Percentiles rank a stretch among this genome's conserved stretches.
These are phyloP conservation scores for Pyrenula aspistea DNA, from an alignment of 495 filamentous ascomycete genomes.

Conservation along the genomic window DNA sequence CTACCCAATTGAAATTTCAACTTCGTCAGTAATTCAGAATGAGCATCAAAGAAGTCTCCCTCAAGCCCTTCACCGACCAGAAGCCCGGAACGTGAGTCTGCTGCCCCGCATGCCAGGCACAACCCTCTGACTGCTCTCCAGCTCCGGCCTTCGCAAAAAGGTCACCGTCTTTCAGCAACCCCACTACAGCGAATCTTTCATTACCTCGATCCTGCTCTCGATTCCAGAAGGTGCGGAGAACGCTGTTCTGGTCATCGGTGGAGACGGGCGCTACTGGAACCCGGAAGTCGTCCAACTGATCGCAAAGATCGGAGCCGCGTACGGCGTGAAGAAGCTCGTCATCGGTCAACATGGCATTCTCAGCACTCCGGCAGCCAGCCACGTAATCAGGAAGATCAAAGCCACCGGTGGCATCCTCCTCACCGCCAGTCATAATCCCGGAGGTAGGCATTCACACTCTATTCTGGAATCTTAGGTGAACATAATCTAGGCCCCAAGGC, in stretches of 20 bases:
- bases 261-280: conserved; percentile 96
- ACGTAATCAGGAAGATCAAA: conserved; percentile 84
- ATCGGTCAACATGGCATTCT: conserved; percentile 94
- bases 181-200: conserved; percentile 91
- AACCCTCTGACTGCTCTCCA: conserved; percentile 21
- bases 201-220: conserved; percentile 84
- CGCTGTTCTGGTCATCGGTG: conserved; percentile 89
- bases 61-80: conserved; percentile 82
- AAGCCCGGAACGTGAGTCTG: conserved; percentile 94
- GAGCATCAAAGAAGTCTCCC: conserved; percentile 62
- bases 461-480: background rate
- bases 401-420: conserved; percentile 93
- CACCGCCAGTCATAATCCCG: conserved; percentile 96
- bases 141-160: conserved; percentile 96
- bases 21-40: too few relatives aligned
- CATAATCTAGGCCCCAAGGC: conserved; percentile 58
- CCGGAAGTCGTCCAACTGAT: conserved; percentile 91
- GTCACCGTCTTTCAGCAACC: conserved; percentile 93
- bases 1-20: conserved; percentile 2
- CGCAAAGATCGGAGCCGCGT: conserved; percentile 91
- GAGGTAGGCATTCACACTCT: conserved; percentile 49
- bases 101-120: conserved; percentile 5
- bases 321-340: conserved; percentile 96
- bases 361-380: conserved; percentile 89
- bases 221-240: conserved; percentile 89